Evolutionary conservation across 176 grass and related monocot genomes (phyloP).

Genomic region (Aegilops longissima): DNA sequence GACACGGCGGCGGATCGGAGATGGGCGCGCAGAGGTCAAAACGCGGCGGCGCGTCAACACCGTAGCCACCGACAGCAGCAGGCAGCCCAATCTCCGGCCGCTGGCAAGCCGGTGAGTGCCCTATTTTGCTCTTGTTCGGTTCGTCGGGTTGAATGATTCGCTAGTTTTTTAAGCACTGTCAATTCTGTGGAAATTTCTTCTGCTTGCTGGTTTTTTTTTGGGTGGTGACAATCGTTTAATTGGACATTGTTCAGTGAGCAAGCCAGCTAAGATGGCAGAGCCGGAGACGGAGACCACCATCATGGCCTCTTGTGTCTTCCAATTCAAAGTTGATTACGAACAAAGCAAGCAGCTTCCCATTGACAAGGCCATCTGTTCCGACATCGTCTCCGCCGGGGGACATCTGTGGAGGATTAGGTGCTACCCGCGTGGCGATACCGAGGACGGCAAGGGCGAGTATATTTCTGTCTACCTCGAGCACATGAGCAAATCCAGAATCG

Average conservation of each 20-base stretch:
- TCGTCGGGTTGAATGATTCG: not conserved
- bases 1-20: too few relatives aligned
- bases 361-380: not conserved
- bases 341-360: not conserved
- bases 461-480: slow-evolving; percentile 9
- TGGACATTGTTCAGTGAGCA: not conserved
- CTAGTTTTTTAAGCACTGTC: not conserved
- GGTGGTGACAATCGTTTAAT: not conserved
- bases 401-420: slow-evolving; percentile 30
- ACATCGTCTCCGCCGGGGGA: slow-evolving; percentile 6
- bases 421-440: not conserved
- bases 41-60: too few relatives aligned
- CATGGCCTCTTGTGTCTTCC: not conserved
- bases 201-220: not conserved
- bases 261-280: not conserved
- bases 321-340: slow-evolving; percentile 22
- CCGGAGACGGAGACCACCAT: not conserved
- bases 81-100: not conserved
- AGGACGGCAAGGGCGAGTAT: not conserved
- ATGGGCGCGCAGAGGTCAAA: too few relatives aligned
- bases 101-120: not conserved
- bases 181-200: not conserved
- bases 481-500: not conserved
- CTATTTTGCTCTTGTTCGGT: not conserved
- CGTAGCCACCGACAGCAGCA: not conserved